These are phyloP conservation scores for Beauveria australis DNA, from an alignment of 2,329 filamentous ascomycete genomes.

Conservation along the genomic window DNA sequence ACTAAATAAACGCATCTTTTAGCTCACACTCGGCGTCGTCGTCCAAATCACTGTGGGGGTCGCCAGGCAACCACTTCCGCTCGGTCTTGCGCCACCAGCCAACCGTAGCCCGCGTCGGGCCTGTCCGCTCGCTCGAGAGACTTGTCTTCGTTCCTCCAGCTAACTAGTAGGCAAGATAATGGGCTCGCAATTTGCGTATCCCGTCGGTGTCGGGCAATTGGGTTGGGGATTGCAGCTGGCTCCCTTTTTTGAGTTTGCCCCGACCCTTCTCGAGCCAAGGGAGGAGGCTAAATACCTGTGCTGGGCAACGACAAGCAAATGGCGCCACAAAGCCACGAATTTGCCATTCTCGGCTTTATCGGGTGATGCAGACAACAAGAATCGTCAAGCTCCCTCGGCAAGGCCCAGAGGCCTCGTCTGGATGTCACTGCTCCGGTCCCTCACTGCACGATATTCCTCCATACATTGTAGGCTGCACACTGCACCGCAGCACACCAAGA, in stretches of 20 bases:
- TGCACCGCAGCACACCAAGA: not conserved
- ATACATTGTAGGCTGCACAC: not conserved
- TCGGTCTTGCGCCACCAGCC: not conserved
- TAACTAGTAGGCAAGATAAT: not conserved
- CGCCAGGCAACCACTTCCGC: not conserved
- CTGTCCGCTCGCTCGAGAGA: not conserved
- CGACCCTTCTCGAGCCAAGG: conserved; percentile 3
- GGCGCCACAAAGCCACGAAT: not conserved
- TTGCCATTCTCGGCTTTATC: not conserved
- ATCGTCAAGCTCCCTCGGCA: not conserved
- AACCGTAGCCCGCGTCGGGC: not conserved
- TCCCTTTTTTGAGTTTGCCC: conserved; percentile 2
- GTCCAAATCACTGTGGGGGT: not conserved
- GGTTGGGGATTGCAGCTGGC: not conserved
- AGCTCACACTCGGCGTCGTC: not conserved
- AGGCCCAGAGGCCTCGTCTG: not conserved
- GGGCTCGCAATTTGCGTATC: not conserved
- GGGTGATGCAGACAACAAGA: not conserved
- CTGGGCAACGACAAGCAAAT: not conserved
- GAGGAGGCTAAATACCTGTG: not conserved
- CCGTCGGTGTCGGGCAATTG: not conserved
- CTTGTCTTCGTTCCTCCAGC: not conserved
- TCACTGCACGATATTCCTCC: not conserved
- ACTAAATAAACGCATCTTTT: not conserved
- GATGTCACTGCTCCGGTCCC: not conserved